These are phyloP conservation scores for Blepharisma undulans DNA, from an alignment of 169 alveolate species.

Conservation along the genomic window DNA sequence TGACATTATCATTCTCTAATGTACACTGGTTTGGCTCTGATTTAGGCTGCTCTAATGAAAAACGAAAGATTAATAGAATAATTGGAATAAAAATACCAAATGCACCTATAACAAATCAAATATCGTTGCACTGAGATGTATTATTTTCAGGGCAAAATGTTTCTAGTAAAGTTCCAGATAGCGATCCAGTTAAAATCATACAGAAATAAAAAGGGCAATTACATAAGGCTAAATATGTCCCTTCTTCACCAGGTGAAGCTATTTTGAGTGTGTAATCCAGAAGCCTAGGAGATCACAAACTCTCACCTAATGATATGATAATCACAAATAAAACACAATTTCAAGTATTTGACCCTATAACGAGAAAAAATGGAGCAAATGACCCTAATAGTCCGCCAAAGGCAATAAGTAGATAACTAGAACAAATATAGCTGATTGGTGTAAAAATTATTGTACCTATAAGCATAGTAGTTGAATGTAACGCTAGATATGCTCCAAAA, in stretches of 20 bases:
- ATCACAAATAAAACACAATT: slow-evolving; percentile 41
- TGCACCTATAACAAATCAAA: slow-evolving; percentile 3
- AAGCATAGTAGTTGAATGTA: slow-evolving; percentile 46
- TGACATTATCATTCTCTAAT: too few species aligned
- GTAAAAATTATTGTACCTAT: slow-evolving; percentile 43
- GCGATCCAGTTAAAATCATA: slow-evolving; percentile 35
- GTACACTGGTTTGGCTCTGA: not conserved
- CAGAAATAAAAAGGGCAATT: slow-evolving; percentile 29
- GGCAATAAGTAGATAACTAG: slow-evolving; percentile 42
- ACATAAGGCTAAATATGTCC: slow-evolving; percentile 55
- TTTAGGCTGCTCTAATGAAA: not conserved
- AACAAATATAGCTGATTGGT: not conserved
- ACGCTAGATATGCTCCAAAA: slow-evolving; percentile 52
- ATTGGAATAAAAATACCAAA: not conserved
- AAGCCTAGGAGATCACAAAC: slow-evolving; percentile 56
- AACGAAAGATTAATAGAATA: not conserved
- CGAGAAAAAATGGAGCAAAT: slow-evolving; percentile 41
- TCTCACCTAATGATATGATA: slow-evolving; percentile 54
- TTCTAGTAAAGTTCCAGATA: slow-evolving; percentile 41
- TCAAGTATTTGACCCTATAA: slow-evolving; percentile 36
- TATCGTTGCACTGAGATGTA: not conserved
- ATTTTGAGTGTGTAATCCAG: slow-evolving; percentile 49
- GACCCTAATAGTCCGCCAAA: slow-evolving; percentile 51
- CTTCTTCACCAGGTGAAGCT: slow-evolving; percentile 58
- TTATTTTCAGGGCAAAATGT: slow-evolving; percentile 44